Evolutionary conservation across 2,329 filamentous ascomycete species (phyloP).

Genomic region (Pseudopyricularia javanii): DNA sequence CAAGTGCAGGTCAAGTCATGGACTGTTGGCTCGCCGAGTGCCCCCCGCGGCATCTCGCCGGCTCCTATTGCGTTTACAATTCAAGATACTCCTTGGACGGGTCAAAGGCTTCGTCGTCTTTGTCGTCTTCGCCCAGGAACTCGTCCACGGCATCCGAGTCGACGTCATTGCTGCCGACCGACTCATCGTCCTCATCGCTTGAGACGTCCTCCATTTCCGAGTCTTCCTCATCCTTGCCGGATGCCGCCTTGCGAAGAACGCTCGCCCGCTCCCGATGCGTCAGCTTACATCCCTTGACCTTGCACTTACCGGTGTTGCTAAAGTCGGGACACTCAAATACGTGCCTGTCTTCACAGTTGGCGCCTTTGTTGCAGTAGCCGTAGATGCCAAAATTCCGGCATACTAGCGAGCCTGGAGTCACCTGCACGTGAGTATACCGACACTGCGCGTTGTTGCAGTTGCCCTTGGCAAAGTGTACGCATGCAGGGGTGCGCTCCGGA

Average conservation of each 20-base stretch:
- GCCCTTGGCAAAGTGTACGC: conserved; percentile 80
- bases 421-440: conserved; percentile 73
- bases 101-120: conserved; percentile 38
- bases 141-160: conserved; percentile 66
- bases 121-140: conserved; percentile 42
- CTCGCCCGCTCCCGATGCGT: conserved; percentile 82
- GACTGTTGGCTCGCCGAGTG: too few species aligned
- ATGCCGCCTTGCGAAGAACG: conserved; percentile 56
- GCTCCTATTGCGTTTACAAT: conserved; percentile 16
- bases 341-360: conserved; percentile 68
- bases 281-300: conserved; percentile 68
- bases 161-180: conserved; percentile 62
- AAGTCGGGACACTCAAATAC: conserved; percentile 91
- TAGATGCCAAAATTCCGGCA: conserved; percentile 75
- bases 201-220: conserved; percentile 57
- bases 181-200: conserved; percentile 61
- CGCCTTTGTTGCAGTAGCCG: conserved; percentile 81
- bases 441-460: conserved; percentile 81
- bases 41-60: not conserved
- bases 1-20: too few species aligned
- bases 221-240: conserved; percentile 24
- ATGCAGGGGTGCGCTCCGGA: conserved; percentile 74
- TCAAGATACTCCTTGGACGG: conserved; percentile 48
- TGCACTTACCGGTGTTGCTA: conserved; percentile 79
- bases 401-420: conserved; percentile 65